Evolutionary conservation across 2,329 filamentous ascomycete species (phyloP).

Genomic region (Cladosporium sp.): DNA sequence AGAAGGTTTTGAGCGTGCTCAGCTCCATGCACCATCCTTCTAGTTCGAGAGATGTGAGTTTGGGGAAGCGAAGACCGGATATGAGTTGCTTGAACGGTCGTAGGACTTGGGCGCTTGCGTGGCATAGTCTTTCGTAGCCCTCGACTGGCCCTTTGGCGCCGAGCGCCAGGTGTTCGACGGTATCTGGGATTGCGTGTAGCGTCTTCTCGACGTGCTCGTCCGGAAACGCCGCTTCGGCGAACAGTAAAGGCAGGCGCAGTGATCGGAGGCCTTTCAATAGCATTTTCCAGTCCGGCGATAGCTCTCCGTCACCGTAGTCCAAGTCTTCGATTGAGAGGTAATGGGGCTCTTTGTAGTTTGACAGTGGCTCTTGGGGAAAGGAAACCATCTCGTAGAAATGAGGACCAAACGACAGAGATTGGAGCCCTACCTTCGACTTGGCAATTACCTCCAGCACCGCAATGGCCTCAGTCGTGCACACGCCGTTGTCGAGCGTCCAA

Average conservation of each 20-base stretch:
- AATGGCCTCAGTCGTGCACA: slow-evolving; percentile 8
- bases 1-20: background rate
- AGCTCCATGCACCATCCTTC: slow-evolving; percentile 16
- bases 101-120: background rate
- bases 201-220: background rate
- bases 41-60: slow-evolving; percentile 2
- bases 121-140: background rate
- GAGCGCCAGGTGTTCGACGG: background rate
- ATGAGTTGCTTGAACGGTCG: slow-evolving; percentile 7
- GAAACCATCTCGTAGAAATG: slow-evolving; percentile 10
- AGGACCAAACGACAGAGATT: slow-evolving; percentile 9
- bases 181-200: background rate
- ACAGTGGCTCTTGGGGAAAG: background rate
- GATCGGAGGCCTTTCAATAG: background rate
- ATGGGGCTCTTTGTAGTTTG: slow-evolving; percentile 9
- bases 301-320: background rate
- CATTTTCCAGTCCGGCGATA: background rate
- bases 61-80: background rate
- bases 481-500: slow-evolving; percentile 8
- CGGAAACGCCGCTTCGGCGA: background rate
- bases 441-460: background rate
- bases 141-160: slow-evolving; percentile 11
- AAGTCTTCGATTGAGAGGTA: slow-evolving; percentile 6
- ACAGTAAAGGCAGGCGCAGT: slow-evolving; percentile 4
- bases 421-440: background rate